Conservation (phyloP, 1,139 yeast genomes). For the Saccharomyces hybrid region DNA sequence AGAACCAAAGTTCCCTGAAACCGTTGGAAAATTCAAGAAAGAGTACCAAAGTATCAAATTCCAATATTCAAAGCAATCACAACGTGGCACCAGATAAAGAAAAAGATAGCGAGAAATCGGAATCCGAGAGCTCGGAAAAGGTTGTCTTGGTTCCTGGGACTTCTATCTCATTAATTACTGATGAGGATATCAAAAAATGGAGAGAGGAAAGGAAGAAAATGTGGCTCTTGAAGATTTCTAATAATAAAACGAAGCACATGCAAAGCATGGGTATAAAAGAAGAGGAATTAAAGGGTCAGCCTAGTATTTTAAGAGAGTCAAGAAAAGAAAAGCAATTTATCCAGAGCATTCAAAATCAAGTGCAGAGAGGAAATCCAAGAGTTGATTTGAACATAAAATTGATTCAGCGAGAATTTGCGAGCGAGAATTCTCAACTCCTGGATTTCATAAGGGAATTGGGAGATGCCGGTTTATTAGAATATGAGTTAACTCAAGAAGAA, state of each 20-base stretch:
- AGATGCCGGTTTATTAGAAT: slow-evolving; percentile 25
- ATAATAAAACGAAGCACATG: slow-evolving; percentile 38
- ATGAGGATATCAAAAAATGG: slow-evolving; percentile 75
- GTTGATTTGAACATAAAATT: slow-evolving; percentile 26
- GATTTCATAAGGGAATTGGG: slow-evolving; percentile 30
- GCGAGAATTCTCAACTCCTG: slow-evolving; percentile 26
- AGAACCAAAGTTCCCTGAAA: not conserved
- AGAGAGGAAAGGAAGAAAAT: slow-evolving; percentile 67
- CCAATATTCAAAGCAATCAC: not conserved
- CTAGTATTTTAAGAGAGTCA: slow-evolving; percentile 21
- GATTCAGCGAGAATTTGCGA: slow-evolving; percentile 30
- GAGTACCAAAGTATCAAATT: not conserved
- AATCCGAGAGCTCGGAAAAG: slow-evolving; percentile 3
- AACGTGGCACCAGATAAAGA: slow-evolving; percentile 2
- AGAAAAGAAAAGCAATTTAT: slow-evolving; percentile 30
- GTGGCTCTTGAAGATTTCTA: slow-evolving; percentile 53
- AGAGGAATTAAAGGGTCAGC: slow-evolving; percentile 17
- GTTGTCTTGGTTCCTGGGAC: slow-evolving; percentile 49
- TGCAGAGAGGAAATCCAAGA: slow-evolving; percentile 24
- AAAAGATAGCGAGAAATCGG: slow-evolving; percentile 2
- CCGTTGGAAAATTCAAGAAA: not conserved
- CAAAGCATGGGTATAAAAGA: slow-evolving; percentile 27
- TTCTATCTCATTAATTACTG: slow-evolving; percentile 51
- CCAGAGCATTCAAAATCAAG: slow-evolving; percentile 29
- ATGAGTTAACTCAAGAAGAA: slow-evolving; percentile 28